Evolutionary conservation across 345 rosid genomes (phyloP).

Genomic region (Syzygium aromaticum): DNA sequence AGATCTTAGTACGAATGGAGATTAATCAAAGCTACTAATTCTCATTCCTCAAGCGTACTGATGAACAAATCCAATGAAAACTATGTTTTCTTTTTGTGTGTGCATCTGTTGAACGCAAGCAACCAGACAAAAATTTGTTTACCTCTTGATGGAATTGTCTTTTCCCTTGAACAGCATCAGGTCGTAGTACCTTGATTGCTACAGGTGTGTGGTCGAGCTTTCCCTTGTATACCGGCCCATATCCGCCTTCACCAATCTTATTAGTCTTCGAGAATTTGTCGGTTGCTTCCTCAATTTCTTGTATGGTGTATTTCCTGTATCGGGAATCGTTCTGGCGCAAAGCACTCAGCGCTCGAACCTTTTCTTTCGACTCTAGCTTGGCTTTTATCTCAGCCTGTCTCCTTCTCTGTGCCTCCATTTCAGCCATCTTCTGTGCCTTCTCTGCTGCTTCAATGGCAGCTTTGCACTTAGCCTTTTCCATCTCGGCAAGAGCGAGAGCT

Average conservation of each 20-base stretch:
- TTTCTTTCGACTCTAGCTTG: slow-evolving; percentile 56
- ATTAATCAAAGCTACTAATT: not conserved
- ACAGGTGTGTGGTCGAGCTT: slow-evolving; percentile 85
- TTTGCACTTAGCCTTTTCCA: slow-evolving; percentile 81
- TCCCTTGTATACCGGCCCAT: slow-evolving; percentile 87
- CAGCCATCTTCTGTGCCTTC: slow-evolving; percentile 62
- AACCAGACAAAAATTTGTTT: not conserved
- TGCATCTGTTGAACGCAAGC: not conserved
- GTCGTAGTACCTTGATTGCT: slow-evolving; percentile 82
- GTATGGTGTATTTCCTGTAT: slow-evolving; percentile 66
- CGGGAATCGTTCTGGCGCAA: slow-evolving; percentile 51
- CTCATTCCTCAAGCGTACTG: not conserved
- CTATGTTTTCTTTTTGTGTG: not conserved
- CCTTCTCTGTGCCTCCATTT: slow-evolving; percentile 58
- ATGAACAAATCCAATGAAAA: not conserved
- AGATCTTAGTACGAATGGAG: not conserved
- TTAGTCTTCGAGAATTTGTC: slow-evolving; percentile 27
- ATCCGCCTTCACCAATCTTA: slow-evolving; percentile 92
- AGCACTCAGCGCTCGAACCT: slow-evolving; percentile 56
- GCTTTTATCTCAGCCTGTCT: slow-evolving; percentile 67
- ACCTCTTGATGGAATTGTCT: slow-evolving; percentile 92
- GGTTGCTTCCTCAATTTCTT: slow-evolving; percentile 78
- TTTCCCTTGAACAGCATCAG: slow-evolving; percentile 88
- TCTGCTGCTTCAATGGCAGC: slow-evolving; percentile 85
- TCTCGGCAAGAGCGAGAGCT: slow-evolving; percentile 67